Base-by-base conservation (phyloP, 768 basidiomycete genomes). In the Boletus vinaceobasis region DNA sequence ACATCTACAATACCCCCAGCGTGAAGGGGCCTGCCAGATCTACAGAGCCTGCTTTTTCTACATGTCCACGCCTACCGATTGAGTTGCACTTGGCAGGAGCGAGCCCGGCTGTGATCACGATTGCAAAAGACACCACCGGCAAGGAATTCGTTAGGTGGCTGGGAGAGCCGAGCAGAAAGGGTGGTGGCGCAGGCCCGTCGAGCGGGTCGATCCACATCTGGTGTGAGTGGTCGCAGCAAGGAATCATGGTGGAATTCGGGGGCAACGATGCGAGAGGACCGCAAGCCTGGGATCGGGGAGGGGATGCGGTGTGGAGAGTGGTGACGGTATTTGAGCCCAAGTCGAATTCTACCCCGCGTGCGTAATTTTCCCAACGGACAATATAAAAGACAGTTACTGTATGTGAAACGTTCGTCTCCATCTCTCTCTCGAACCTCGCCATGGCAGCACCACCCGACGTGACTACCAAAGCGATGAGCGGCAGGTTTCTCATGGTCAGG, bases 161-260 rank as follows among this genome's bases (percentile, higher is more conserved):
- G 43, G 93, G 93, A 10, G 95, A 98, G 71, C 95, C 95, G 7
- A 83, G 83, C 64, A 79, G 90, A 57, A 98, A 97, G 68, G 95
- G 95, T 7, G 93, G 94, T 21, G 94, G 95, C 1, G 75, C 84
- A 9, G 91, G 91, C 1, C 90, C 91, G 13, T 87, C 86, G 21
- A 83, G 84, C 2, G 89, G 90, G 37, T 91, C 88, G 32, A 89
- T 96, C 60, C 87, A 86, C 29, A 92, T 96, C 60, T 97, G 93
- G 91, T 89, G 93, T 60, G 93, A 97, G 71, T 97, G 93, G 94
- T 78, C 83, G 27, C 79, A 75, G 61, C 80, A 86, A 56, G 91
- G 90, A 2, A 66, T 93, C 35, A 90, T 93, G 89, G 80, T 91
- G 13, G 91, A 93, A 63, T 90, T 91, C 66, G 90, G 88, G 0